These are phyloP conservation scores for Nicotiana noctiflora DNA, from an alignment of 257 asterid genomes.

Conservation along the genomic window DNA sequence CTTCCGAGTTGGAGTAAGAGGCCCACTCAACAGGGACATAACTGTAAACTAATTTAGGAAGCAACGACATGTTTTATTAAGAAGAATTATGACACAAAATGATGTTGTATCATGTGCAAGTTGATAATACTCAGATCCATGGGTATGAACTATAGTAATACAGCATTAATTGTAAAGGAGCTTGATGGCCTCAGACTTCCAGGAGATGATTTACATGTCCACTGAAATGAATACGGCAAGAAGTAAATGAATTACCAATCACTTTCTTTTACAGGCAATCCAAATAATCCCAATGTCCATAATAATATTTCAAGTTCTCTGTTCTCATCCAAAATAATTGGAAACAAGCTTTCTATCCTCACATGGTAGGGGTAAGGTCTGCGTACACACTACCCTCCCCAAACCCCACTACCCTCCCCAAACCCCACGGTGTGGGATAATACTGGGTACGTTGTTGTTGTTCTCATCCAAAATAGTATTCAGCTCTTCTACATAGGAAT, in stretches of 20 bases:
- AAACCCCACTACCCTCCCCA: no score
- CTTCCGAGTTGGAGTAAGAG: neutral
- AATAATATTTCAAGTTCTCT: neutral
- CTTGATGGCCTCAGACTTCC: neutral
- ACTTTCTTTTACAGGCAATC: neutral
- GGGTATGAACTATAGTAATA: neutral
- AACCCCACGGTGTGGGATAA: no score
- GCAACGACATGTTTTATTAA: neutral
- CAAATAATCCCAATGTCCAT: neutral
- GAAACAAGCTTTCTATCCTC: no score
- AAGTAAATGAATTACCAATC: neutral
- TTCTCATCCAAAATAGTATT: neutral
- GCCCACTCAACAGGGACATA: neutral
- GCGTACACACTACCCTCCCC: no score
- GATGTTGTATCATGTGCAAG: neutral
- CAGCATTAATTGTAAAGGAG: neutral
- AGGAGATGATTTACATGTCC: neutral
- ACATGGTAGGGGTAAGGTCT: no score
- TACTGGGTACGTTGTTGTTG: no score
- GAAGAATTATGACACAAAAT: neutral
- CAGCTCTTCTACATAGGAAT: neutral
- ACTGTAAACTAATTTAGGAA: neutral
- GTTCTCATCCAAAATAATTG: neutral
- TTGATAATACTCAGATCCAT: neutral
- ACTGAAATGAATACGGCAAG: neutral